phyloP scores from a whole-genome alignment of 2,329 filamentous ascomycete genomes.

The Ceratocystis ficicola region DNA sequence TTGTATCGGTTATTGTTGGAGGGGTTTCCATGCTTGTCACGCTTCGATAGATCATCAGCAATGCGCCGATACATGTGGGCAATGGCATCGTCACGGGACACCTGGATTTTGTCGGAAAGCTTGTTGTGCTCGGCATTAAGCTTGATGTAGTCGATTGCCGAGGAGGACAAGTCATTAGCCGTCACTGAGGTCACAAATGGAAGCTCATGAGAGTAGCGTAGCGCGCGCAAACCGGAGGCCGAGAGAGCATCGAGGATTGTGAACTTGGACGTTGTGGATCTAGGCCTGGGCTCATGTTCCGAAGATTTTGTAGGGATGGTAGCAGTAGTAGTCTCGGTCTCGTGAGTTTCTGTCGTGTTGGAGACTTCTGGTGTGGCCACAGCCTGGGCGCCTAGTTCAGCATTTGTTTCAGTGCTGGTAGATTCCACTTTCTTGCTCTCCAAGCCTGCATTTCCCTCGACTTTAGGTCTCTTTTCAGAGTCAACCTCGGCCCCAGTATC shows the following conservation, averaged over 20 bases:
- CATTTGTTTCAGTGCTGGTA: background rate
- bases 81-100: conserved; percentile 71
- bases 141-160: conserved; percentile 68
- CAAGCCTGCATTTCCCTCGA: conserved; percentile 11
- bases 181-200: conserved; percentile 71
- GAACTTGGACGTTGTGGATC: conserved; percentile 40
- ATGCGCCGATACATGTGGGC: conserved; percentile 77
- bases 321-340: background rate
- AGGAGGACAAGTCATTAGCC: conserved; percentile 75
- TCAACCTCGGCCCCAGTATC: conserved; percentile 35
- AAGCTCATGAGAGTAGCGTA: conserved; percentile 85
- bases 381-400: background rate
- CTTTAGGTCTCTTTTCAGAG: conserved; percentile 28
- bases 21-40: conserved; percentile 32
- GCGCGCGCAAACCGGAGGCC: conserved; percentile 77
- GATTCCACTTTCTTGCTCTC: conserved; percentile 1
- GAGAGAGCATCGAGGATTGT: conserved; percentile 92
- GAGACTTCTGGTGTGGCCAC: background rate
- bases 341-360: background rate
- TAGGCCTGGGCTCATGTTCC: conserved; percentile 12
- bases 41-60: conserved; percentile 39
- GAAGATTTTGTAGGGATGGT: background rate
- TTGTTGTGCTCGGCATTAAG: conserved; percentile 77
- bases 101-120: conserved; percentile 55
- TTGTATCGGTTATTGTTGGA: conserved; percentile 53